Base-by-base conservation (phyloP, 75 land plant genomes). In the Adiantum capillusveneris region DNA sequence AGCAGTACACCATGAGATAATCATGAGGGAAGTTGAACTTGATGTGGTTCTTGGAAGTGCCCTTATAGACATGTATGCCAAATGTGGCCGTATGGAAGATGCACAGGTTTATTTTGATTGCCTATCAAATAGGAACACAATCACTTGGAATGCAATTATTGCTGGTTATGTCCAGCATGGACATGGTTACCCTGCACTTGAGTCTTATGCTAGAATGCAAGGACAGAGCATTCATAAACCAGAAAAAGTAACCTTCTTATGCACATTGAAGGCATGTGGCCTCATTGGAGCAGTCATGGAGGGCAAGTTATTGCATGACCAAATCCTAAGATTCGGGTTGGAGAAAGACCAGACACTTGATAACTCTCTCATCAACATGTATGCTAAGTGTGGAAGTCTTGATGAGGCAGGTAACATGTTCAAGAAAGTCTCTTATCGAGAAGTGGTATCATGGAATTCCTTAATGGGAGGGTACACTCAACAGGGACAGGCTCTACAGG, bases 391-490 rank as follows among this genome's bases (percentile, higher is more conserved):
- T 42, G 30, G 34, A 11, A 36, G 19, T 11, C 11, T 69, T 16
- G 56, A 43, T 13, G 25, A 26, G 26, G 83, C 87, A 1, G 69
- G 56, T 36, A 65, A 57, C 7, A 56, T 78, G 56, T 77, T 84
- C 56, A 72, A 74, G 34, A 69, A 66, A 60, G 70, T 53, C 26
- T 39, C 52, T 11, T 16, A 26, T 0, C 43, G 55, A 1, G 43
- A 62, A 16, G 58, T 76, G 11, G 75, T 70, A 25, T 76, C 76
- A 52, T 77, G 65, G 65, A 80, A 77, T 58, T 74, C 84, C 30
- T 39, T 80, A 65, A 72, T 84, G 28, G 41, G 75, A 24, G 80
- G 76, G 43, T 69, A 65, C 53, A 43, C 45, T 19, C 45, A 54
- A 55, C 62, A 67, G 22, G 61, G 60, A 0, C 55, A 55, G 3